Evolutionary conservation across 371 early-diverging fungal species (phyloP).

Genomic region (Haplosporangium sp.): DNA sequence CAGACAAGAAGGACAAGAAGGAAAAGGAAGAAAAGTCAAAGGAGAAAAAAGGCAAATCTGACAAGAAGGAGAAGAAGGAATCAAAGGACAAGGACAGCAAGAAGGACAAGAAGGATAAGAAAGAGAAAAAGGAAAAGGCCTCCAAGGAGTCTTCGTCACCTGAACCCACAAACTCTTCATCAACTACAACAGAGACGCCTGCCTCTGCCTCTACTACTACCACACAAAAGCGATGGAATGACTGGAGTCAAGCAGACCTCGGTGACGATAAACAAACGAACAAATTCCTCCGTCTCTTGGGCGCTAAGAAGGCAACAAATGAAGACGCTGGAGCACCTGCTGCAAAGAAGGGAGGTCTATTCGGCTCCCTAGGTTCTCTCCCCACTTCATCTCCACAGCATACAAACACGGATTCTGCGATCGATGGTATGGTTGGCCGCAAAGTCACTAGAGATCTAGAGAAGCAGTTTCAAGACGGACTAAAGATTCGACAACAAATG

Average conservation of each 20-base stretch:
- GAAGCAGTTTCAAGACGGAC: slow-evolving; percentile 61
- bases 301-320: slow-evolving; percentile 43
- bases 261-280: slow-evolving; percentile 58
- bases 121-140: slow-evolving; percentile 14
- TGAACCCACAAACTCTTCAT: not conserved
- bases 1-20: slow-evolving; percentile 23
- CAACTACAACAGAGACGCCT: slow-evolving; percentile 13
- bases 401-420: slow-evolving; percentile 56
- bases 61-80: slow-evolving; percentile 11
- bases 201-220: slow-evolving; percentile 10
- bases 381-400: slow-evolving; percentile 21
- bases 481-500: slow-evolving; percentile 58
- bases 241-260: slow-evolving; percentile 62
- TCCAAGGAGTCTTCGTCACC: slow-evolving; percentile 7
- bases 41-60: slow-evolving; percentile 1
- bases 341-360: slow-evolving; percentile 22
- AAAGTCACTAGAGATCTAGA: slow-evolving; percentile 59
- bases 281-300: slow-evolving; percentile 62
- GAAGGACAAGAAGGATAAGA: slow-evolving; percentile 23
- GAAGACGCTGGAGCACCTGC: slow-evolving; percentile 1
- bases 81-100: slow-evolving; percentile 16
- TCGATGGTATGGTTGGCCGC: slow-evolving; percentile 52
- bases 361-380: slow-evolving; percentile 34
- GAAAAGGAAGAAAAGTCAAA: slow-evolving; percentile 1
- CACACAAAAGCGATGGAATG: slow-evolving; percentile 58